These are phyloP conservation scores for Candida insectorum DNA, from an alignment of 805 yeast species.

Conservation along the genomic window DNA sequence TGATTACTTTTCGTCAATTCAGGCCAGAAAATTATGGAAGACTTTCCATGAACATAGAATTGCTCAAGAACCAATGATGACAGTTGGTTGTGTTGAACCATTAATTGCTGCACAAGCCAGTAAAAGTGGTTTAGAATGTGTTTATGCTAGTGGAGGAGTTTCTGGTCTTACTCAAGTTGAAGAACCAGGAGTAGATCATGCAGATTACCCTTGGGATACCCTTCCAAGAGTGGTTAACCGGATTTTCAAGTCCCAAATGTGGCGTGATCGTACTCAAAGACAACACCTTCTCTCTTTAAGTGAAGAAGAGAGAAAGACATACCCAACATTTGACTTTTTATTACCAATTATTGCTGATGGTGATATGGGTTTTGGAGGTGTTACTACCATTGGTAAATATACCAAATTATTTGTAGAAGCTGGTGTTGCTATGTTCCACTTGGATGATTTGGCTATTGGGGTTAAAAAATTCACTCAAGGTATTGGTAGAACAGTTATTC, in stretches of 20 bases:
- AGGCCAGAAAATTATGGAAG: conserved; percentile 50
- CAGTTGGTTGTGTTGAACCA: conserved; percentile 62
- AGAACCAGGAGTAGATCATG: conserved; percentile 65
- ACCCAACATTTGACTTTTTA: conserved; percentile 9
- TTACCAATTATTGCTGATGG: conserved; percentile 13
- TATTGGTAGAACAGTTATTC: conserved; percentile 12
- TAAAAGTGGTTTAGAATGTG: conserved; percentile 44
- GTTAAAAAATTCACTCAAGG: conserved; percentile 13
- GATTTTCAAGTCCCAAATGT: conserved; percentile 11
- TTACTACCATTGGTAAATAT: conserved; percentile 9
- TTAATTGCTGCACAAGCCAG: conserved; percentile 59
- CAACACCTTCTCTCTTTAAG: conserved; percentile 9
- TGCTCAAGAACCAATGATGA: conserved; percentile 47
- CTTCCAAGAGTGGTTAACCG: conserved; percentile 42
- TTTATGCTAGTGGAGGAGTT: conserved; percentile 63
- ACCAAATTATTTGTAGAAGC: conserved; percentile 10
- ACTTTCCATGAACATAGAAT: conserved; percentile 38
- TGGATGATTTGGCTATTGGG: conserved; percentile 14
- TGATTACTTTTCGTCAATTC: conserved; percentile 46
- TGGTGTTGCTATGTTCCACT: conserved; percentile 12
- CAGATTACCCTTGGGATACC: conserved; percentile 67
- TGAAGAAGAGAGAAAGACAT: conserved; percentile 7
- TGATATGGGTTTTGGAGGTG: conserved; percentile 15
- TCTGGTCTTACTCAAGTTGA: conserved; percentile 55
- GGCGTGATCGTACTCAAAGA: conserved; percentile 11